Evolutionary conservation across 768 basidiomycete species (phyloP), one percentile per base, ranked within the genome.

Genomic region (Pulveroboletus sp.): DNA sequence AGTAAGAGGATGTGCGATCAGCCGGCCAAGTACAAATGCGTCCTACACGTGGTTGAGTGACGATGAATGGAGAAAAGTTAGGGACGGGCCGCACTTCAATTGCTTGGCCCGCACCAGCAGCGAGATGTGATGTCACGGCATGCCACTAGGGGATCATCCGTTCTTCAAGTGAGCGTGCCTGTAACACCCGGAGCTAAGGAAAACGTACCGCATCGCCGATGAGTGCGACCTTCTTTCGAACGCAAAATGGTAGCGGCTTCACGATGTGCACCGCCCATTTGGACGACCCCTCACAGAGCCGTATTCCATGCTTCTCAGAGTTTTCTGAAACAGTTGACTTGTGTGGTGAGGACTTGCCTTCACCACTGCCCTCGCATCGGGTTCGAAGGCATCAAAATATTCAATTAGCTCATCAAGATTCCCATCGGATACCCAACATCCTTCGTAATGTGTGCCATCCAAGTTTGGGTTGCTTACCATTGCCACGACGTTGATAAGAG

Each of bases 261-360:
- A 81, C 57, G 27, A 66, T 63, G 39, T 76, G 72, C 30, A 81
- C 56, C 2, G 73, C 71, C 76, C 79, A 80, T 57, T 62, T 72
- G 26, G 66, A 71, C 1, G 71, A 64, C 8, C 60, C 56, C 8
- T 69, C 62, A 26, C 71, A 65, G 39, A 65, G 68, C 74, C 76
- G 5, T 17, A n/a, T 26, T 5, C 9, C 5, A 17, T 10, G 4
- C 0, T 5, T 3, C 2, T 32, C 10, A 36, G 15, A 15, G 6
- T 3, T 10, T 3, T n/a, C 35, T n/a, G 0, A 14, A 24, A 1
- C 0, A 5, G 3, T 47, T 24, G 15, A 15, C 2, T 24, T 2
- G 6, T n/a, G 2, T 6, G 1, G 9, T 24, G 17, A 27, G 8
- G 9, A 15, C 37, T 31, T 35, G 73, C 72, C 48, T 65, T 48